Conservation (phyloP, 2,329 filamentous ascomycete genomes). For the Aspergillus chevalieri region DNA sequence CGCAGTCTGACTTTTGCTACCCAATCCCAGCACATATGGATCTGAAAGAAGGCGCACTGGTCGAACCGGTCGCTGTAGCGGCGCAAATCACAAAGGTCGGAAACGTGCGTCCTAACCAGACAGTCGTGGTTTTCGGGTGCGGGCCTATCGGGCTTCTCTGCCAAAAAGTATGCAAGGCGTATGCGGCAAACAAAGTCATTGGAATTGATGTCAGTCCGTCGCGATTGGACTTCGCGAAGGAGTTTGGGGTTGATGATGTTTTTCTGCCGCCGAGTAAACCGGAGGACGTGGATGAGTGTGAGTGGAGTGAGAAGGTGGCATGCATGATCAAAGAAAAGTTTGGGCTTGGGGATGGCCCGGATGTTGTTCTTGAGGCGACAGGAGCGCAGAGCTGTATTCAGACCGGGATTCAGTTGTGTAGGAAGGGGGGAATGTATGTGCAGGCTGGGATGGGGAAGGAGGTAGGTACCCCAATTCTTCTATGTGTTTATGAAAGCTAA, state of each 20-base stretch:
- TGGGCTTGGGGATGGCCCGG: constrained; percentile 40
- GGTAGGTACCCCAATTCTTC: constrained; percentile 11
- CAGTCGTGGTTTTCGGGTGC: constrained; percentile 46
- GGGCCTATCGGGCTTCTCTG: constrained; percentile 47
- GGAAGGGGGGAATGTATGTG: constrained; percentile 46
- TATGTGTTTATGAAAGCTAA: not conserved
- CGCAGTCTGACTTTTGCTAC: constrained; percentile 45
- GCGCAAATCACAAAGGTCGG: constrained; percentile 43
- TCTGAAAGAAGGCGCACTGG: constrained; percentile 48
- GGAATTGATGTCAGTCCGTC: constrained; percentile 43
- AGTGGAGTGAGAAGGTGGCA: constrained; percentile 35
- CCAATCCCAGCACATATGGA: constrained; percentile 40
- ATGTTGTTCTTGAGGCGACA: constrained; percentile 47
- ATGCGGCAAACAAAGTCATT: constrained; percentile 42
- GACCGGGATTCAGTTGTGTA: constrained; percentile 39
- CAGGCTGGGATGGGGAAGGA: constrained; percentile 50
- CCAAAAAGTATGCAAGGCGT: constrained; percentile 43
- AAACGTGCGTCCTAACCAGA: constrained; percentile 36
- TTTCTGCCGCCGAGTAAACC: constrained; percentile 34
- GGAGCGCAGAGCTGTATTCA: constrained; percentile 46
- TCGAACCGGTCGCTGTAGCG: constrained; percentile 50
- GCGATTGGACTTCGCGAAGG: constrained; percentile 38
- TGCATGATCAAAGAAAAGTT: constrained; percentile 35
- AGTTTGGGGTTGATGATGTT: constrained; percentile 42
- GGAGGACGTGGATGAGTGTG: constrained; percentile 26